Conservation (phyloP, 768 basidiomycete genomes). For the Cyclocybe cylindracea region DNA sequence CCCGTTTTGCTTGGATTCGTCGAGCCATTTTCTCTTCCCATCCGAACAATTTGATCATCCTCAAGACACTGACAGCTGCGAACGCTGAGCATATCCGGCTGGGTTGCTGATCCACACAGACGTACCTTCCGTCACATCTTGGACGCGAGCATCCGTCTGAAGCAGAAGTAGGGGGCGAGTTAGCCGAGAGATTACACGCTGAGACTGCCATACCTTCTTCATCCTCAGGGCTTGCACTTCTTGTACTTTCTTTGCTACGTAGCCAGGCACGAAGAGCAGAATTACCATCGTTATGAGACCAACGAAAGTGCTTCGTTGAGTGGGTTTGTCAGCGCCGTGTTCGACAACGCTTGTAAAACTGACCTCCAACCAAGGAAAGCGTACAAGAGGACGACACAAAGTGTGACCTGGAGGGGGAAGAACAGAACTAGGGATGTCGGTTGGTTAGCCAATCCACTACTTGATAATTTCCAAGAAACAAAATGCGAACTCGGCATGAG, state of each 20-base stretch:
- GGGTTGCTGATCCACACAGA: neutral
- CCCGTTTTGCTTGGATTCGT: constrained; percentile 55
- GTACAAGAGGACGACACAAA: constrained; percentile 46
- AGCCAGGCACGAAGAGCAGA: constrained; percentile 59
- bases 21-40: constrained; percentile 60
- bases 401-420: constrained; percentile 40
- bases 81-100: constrained; percentile 8
- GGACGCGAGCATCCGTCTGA: constrained; percentile 55
- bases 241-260: constrained; percentile 50
- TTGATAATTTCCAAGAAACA: neutral
- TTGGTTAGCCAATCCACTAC: neutral
- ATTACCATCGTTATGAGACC: constrained; percentile 55
- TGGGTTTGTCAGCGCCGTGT: neutral
- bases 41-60: constrained; percentile 75
- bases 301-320: constrained; percentile 46
- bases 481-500: constrained; percentile 22
- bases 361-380: constrained; percentile 47
- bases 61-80: constrained; percentile 50
- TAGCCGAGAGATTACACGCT: neutral
- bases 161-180: neutral
- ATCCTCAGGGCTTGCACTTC: constrained; percentile 49
- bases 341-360: constrained; percentile 2
- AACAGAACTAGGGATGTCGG: constrained; percentile 26
- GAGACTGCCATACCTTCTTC: constrained; percentile 33
- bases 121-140: constrained; percentile 61